Evolutionary conservation across 768 basidiomycete genomes (phyloP), one percentile per base, ranked within the genome.

Genomic region (Lentinula detonsa): DNA sequence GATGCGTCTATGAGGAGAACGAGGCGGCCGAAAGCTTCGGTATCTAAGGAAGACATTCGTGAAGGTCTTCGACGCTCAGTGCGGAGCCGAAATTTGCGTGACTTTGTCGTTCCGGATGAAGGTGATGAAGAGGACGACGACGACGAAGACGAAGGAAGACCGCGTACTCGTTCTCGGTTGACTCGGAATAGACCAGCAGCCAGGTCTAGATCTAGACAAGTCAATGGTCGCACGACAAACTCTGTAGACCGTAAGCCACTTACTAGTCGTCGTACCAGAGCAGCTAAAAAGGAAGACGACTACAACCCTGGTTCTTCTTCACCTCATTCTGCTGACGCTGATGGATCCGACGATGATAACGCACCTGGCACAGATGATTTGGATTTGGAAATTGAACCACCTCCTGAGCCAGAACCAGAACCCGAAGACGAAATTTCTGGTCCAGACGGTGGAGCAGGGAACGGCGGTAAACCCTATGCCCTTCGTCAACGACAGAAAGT

Each of bases 401-500:
- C 70, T 15, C 66, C 63, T 3, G 72, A 71, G 60, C 75, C 72
- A 1, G 75, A 72, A 7, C 71, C 67, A 11, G 74, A 71, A 28
- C 75, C 78, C 6, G 82, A 83, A 45, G 78, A 69, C 23, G 83
- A 85, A 59, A 18, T 15, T 16, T 56, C 39, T 11, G 55, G 55
- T 9, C 18, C 40, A 42, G 55, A 56, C 31, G 53, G 5, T 15
- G 46, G 46, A 23, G n/a, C 6, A 18, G 46, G 46, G 21, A 48
- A 28, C 28, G 28, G n/a, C 18, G 83, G 82, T 8, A 80, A 77
- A 49, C 83, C 84, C 15, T 93, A 93, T 66, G 68, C 84, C 0
- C 75, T 93, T 40, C 77, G 91, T 18, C 83, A 85, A 66, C 77
- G 91, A 55, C 76, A 76, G 49, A 80, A 81, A 62, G 85, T 93